Evolutionary conservation across 2,329 filamentous ascomycete species (phyloP).

Genomic region (Calonectria multiphialidica): DNA sequence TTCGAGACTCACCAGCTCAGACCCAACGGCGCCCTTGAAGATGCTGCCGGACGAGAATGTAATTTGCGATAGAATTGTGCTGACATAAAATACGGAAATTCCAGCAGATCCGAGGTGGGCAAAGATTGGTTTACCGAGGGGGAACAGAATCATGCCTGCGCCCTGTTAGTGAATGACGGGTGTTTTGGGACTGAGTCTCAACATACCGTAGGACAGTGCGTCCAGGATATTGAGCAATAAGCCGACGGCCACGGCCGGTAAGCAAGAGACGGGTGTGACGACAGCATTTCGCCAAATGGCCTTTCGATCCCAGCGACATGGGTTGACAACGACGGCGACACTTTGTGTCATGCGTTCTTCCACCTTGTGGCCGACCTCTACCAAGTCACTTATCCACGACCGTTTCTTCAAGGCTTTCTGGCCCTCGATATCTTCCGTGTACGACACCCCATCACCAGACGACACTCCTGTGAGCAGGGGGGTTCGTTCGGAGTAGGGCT

Average conservation of each 20-base stretch:
- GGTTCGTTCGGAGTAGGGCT: constrained; percentile 56
- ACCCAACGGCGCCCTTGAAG: constrained; percentile 92
- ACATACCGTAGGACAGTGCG: constrained; percentile 88
- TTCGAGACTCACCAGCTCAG: constrained; percentile 78
- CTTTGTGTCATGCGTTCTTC: constrained; percentile 47
- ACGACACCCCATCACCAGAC: constrained; percentile 44
- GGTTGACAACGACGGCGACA: constrained; percentile 61
- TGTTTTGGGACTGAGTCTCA: neutral
- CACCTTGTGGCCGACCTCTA: constrained; percentile 47
- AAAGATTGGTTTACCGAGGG: constrained; percentile 88
- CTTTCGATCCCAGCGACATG: constrained; percentile 79
- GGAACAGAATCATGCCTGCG: constrained; percentile 91
- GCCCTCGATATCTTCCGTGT: constrained; percentile 61
- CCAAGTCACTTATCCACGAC: constrained; percentile 51
- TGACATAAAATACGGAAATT: constrained; percentile 99
- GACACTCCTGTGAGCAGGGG: constrained; percentile 58
- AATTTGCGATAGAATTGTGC: constrained; percentile 93
- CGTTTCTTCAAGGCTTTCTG: constrained; percentile 55
- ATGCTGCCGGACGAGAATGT: constrained; percentile 89
- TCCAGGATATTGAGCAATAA: constrained; percentile 93
- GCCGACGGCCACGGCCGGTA: constrained; percentile 91
- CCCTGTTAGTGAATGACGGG: constrained; percentile 31
- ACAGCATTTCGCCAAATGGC: constrained; percentile 74
- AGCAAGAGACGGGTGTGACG: constrained; percentile 74
- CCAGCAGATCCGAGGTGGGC: constrained; percentile 89